A percentile compares a stretch with the other conserved stretches of the same genome.
These are phyloP conservation scores for Pseudogymnoascus sp. DNA, from an alignment of 2,329 filamentous ascomycete species.

Conservation along the genomic window DNA sequence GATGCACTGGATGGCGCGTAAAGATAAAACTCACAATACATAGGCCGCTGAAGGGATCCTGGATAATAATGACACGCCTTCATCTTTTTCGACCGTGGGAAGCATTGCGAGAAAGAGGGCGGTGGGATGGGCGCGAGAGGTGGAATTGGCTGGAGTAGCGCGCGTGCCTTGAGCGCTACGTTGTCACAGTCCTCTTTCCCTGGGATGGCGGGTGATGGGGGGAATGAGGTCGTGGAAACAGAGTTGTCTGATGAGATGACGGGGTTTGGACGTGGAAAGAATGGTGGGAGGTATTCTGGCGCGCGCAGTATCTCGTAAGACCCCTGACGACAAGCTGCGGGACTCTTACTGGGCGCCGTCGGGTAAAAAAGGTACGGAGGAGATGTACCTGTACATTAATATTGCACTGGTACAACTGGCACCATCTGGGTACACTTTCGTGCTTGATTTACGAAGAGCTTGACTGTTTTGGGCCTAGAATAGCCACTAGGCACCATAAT, in stretches of 20 bases:
- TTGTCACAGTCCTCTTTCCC: not conserved
- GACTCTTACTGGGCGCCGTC: not conserved
- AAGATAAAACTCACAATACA: not conserved
- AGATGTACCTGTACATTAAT: not conserved
- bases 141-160: not conserved
- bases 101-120: not conserved
- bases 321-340: not conserved
- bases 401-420: not conserved
- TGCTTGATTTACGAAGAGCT: not conserved
- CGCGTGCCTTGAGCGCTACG: not conserved
- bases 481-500: not conserved
- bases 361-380: not conserved
- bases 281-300: not conserved
- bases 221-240: not conserved
- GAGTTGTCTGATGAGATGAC: not conserved
- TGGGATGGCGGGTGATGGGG: not conserved
- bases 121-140: not conserved
- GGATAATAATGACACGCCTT: not conserved
- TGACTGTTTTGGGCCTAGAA: not conserved
- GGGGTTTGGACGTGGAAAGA: not conserved
- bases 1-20: not conserved
- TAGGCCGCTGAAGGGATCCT: slow-evolving; percentile 2
- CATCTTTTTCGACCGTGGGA: not conserved
- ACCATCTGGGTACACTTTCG: not conserved
- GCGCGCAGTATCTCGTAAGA: not conserved